Evolutionary conservation across 805 yeast genomes (phyloP).

Genomic region (Candida multigemmis): DNA sequence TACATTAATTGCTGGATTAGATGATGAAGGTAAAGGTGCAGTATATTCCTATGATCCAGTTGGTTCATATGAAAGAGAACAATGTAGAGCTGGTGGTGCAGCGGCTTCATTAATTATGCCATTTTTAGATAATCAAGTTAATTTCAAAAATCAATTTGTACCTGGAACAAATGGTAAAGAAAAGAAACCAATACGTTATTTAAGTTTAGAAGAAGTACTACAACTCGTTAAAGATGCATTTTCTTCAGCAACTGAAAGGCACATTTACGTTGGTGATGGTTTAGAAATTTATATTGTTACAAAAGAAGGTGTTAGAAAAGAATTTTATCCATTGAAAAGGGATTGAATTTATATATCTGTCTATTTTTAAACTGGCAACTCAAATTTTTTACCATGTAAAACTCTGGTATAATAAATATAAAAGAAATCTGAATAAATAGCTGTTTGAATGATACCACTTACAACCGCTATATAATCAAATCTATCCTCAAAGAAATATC

Average conservation of each 20-base stretch:
- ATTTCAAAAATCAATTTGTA: conserved; percentile 84
- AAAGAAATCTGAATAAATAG: conserved; percentile 90
- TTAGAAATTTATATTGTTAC: conserved; percentile 86
- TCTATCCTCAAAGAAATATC: conserved; percentile 56
- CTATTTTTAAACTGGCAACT: conserved; percentile 48
- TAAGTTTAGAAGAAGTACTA: conserved; percentile 77
- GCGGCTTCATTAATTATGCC: conserved; percentile 97
- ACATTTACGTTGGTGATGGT: conserved; percentile 96
- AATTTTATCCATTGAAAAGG: conserved; percentile 77
- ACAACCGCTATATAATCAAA: conserved; percentile 63
- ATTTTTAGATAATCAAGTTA: conserved; percentile 93
- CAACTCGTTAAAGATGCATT: conserved; percentile 89
- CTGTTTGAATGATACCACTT: conserved; percentile 82
- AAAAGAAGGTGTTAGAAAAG: conserved; percentile 83
- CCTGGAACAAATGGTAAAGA: conserved; percentile 67
- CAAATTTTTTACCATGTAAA: conserved; percentile 67
- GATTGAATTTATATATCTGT: conserved; percentile 39
- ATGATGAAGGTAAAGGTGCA: conserved; percentile 86
- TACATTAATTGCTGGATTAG: conserved; percentile 90
- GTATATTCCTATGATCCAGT: conserved; percentile 96
- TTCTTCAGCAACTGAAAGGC: conserved; percentile 95
- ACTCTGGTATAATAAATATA: conserved; percentile 78
- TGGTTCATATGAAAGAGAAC: conserved; percentile 95
- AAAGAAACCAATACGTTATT: conserved; percentile 51
- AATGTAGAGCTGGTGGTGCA: conserved; percentile 96